Evolutionary conservation across 257 asterid species (phyloP).

Genomic region (Cruciata laevipes): DNA sequence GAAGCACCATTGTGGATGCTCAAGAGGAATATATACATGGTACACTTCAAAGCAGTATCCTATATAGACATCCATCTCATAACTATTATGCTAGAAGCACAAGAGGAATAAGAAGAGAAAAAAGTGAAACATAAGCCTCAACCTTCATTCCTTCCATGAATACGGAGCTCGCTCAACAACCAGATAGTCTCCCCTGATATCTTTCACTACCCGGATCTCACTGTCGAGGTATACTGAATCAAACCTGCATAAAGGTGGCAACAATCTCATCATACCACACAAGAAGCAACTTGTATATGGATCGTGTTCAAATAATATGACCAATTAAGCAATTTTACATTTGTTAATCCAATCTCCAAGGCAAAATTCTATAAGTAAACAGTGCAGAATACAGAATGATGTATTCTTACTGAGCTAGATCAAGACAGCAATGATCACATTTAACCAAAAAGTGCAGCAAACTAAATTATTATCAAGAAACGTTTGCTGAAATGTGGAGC

Average conservation of each 20-base stretch:
- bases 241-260: conserved; percentile 48
- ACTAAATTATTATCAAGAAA: neutral
- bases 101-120: neutral
- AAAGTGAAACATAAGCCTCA: neutral
- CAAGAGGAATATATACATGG: too few species aligned
- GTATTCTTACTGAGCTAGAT: neutral
- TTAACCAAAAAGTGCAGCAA: neutral
- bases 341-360: neutral
- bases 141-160: conserved; percentile 69
- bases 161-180: conserved; percentile 86
- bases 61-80: too few species aligned
- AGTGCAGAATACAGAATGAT: neutral
- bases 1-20: too few species aligned
- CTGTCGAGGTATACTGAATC: conserved; percentile 73
- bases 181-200: conserved; percentile 76
- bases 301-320: too few species aligned
- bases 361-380: neutral
- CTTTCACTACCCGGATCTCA: conserved; percentile 89
- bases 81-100: too few species aligned
- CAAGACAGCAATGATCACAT: neutral
- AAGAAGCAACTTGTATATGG: neutral
- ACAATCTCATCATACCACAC: neutral
- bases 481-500: neutral
- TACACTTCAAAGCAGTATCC: too few species aligned
- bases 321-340: neutral